phyloP scores from a whole-genome alignment of 176 grass and related monocot species.

The Poa annua region DNA sequence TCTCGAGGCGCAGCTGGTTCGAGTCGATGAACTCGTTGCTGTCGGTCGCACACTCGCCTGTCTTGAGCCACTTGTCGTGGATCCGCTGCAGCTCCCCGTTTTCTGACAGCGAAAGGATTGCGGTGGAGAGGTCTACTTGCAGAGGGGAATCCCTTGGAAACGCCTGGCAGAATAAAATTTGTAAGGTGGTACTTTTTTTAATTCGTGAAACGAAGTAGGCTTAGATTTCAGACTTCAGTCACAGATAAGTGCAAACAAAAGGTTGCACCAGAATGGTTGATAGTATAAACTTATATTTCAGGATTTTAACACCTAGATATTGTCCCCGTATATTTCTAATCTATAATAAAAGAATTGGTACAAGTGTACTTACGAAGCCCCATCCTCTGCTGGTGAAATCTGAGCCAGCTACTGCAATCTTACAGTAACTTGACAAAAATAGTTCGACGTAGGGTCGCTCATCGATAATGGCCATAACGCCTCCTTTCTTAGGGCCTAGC shows the following conservation, averaged over 20 bases:
- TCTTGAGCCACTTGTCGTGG: slow-evolving; percentile 86
- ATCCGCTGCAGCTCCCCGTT: slow-evolving; percentile 90
- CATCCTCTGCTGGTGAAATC: slow-evolving; percentile 91
- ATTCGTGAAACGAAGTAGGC: not conserved
- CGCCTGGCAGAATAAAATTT: slow-evolving; percentile 49
- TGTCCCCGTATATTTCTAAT: slow-evolving; percentile 32
- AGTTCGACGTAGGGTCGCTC: slow-evolving; percentile 84
- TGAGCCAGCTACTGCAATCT: slow-evolving; percentile 76
- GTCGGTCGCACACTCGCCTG: slow-evolving; percentile 45
- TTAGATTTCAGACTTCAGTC: not conserved
- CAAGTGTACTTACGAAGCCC: slow-evolving; percentile 88
- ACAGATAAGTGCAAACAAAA: slow-evolving; percentile 22
- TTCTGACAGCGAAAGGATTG: slow-evolving; percentile 79
- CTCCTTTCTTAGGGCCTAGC: slow-evolving; percentile 72
- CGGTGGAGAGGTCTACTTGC: slow-evolving; percentile 81
- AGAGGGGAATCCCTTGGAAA: slow-evolving; percentile 86
- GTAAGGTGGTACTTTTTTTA: slow-evolving; percentile 33
- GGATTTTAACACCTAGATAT: not conserved
- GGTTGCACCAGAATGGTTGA: not conserved
- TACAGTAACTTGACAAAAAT: slow-evolving; percentile 71
- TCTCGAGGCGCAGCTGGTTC: slow-evolving; percentile 67
- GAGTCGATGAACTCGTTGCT: slow-evolving; percentile 60
- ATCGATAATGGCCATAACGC: slow-evolving; percentile 84
- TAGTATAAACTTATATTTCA: not conserved
- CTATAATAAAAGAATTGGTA: not conserved